These are phyloP conservation scores for Geotrichum fermentans DNA, from an alignment of 1,139 yeast genomes.

Conservation along the genomic window DNA sequence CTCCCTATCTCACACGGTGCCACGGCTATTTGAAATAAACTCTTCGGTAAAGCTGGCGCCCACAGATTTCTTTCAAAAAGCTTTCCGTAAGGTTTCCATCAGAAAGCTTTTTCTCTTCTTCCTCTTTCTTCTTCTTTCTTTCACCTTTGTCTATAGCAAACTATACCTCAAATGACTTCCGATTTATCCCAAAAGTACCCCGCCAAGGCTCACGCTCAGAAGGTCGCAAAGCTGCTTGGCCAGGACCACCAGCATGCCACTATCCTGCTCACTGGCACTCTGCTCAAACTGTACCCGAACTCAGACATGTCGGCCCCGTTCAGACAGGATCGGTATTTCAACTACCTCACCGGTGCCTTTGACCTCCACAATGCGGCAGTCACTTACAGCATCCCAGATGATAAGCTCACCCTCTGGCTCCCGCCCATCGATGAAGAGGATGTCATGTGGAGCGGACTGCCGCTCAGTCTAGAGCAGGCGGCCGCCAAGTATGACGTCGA, in stretches of 20 bases:
- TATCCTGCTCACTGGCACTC: slow-evolving; percentile 66
- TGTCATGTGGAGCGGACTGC: slow-evolving; percentile 95
- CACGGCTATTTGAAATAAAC: no score
- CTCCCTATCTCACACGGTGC: no score
- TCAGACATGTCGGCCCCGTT: slow-evolving; percentile 75
- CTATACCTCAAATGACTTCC: background rate
- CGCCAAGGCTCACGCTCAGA: slow-evolving; percentile 51
- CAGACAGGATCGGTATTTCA: slow-evolving; percentile 88
- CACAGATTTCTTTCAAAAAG: no score
- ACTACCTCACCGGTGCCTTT: slow-evolving; percentile 72
- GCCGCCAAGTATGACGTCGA: slow-evolving; percentile 67
- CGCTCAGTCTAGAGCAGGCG: slow-evolving; percentile 67
- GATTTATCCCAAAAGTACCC: slow-evolving; percentile 43
- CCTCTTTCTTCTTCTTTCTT: background rate
- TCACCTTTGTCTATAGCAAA: background rate
- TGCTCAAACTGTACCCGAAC: slow-evolving; percentile 59
- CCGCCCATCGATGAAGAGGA: slow-evolving; percentile 84
- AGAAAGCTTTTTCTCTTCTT: background rate
- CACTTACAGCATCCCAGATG: slow-evolving; percentile 50
- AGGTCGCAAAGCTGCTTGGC: slow-evolving; percentile 40
- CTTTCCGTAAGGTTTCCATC: no score
- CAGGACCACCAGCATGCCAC: slow-evolving; percentile 23
- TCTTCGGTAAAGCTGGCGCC: no score
- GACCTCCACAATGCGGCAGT: slow-evolving; percentile 74
- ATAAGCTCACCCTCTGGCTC: slow-evolving; percentile 63